Base-by-base conservation (phyloP, 306 rosid species). In the Fagus sylvatica region DNA sequence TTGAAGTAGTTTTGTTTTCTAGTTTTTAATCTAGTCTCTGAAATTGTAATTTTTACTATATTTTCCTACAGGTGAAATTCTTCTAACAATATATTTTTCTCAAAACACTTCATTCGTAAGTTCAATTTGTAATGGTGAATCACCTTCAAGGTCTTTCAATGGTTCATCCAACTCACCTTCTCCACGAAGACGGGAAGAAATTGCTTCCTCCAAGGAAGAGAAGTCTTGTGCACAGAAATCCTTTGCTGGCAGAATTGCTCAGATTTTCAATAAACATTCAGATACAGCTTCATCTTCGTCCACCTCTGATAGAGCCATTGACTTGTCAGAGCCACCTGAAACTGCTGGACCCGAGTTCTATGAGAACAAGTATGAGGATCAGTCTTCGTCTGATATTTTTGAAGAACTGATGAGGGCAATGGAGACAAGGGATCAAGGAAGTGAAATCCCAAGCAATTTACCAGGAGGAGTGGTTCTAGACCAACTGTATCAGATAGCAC, bases 401-500 rank as follows among this genome's bases (percentile, higher is more conserved):
- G 98, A 92, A 74, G 97, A 95, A 84, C 8, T 53, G 40, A 64
- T 95, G 78, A 89, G 22, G 59, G 83, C 75, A 70, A 49, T 91
- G 77, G 89, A 86, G 89, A 81, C 88, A 6, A 82, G 77, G 59
- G 98, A 89, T 72, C 85, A 89, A 79, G 90, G 82, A 74, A 84
- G 77, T 70, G 97, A 95, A 77, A 79, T 82, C 54, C 97, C 98
- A 1, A 74, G 61, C 73, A 89, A 92, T 82, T 88, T 95, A 74
- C 82, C 98, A 0, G 98, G 98, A 82, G 97, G 97, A 56, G 93
- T 95, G 76, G 64, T 95, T 71, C 85, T 92, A 12, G 98, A 95
- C 85, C 97, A 89, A 67, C 68, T 88, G 70, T 95, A 95, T 78
- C 77, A 84, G 74, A 78, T 84, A 78, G 73, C 93, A 67, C 90